Evolutionary conservation across 169 alveolate genomes (phyloP), one percentile per base, ranked within the genome.

Genomic region (Cyclospora cayetanensis): DNA sequence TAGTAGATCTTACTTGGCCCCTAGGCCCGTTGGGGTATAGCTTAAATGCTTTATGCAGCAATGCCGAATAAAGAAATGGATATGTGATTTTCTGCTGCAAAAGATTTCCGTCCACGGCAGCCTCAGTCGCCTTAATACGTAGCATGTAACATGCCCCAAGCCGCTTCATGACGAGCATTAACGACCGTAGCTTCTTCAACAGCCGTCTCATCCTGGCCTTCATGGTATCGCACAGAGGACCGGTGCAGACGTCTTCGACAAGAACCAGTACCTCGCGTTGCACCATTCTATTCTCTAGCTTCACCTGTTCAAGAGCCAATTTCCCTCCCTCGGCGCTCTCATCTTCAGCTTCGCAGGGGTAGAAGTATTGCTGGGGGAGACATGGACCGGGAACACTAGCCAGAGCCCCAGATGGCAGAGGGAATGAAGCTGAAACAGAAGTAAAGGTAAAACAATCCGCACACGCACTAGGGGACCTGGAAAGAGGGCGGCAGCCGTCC

Each of bases 1-100:
- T n/a, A n/a, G n/a, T n/a, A n/a, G n/a, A n/a, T n/a, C 86, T 0
- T 42, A 72, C 92, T 80, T 88, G 68, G 18, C 92, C 92, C 4
- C 34, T 52, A 42, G 88, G 92, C 41, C 88, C 66, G 1, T 34
- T 0, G 20, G 88, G 92, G 39, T 72, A 72, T 25, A 60, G 65
- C 55, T 88, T 50, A 66, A 88, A 88, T 0, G 80, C 88, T 42
- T 77, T 52, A 55, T 88, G 76, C 77, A 88, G 34, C 12, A 80
- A 37, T 2, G 92, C 92, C 4, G 88, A 72, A 60, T 88, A 88
- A 7, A 88, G 50, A 80, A 70, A 88, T 4, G 92, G 92, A 34
- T 88, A 74, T 11, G 92, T 88, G 37, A 88, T 46, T 29, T 41
- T 60, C 27, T n/a, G 52, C 34, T 80, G 79, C 27, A 88, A 22